Percentiles rank a stretch among this genome's conserved stretches.
phyloP scores from a whole-genome alignment of 805 yeast genomes.

The Blastobotrys muscicola region DNA sequence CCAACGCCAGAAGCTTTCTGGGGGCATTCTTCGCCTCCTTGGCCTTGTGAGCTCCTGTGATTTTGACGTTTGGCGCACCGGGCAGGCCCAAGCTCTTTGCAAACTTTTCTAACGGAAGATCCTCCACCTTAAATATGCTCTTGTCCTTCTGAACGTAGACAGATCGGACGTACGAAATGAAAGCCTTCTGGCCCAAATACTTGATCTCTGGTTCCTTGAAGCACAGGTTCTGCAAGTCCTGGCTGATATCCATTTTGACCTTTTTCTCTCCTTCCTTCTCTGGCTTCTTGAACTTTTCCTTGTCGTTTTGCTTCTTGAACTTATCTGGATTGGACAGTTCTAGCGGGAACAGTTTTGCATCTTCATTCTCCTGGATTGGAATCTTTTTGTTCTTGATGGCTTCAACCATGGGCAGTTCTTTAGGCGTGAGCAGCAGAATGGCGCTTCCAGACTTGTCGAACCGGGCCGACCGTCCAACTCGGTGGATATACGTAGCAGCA shows the following conservation, averaged over 20 bases:
- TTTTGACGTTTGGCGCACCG: slow-evolving; percentile 88
- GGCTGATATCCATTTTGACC: slow-evolving; percentile 60
- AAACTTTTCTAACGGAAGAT: slow-evolving; percentile 69
- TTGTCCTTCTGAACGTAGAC: slow-evolving; percentile 81
- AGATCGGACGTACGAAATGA: slow-evolving; percentile 81
- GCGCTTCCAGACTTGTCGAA: slow-evolving; percentile 81
- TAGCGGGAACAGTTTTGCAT: too few relatives aligned
- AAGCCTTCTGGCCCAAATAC: slow-evolving; percentile 92
- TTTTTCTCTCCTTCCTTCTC: slow-evolving; percentile 63
- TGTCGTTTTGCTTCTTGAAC: slow-evolving; percentile 50
- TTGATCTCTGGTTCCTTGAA: slow-evolving; percentile 88
- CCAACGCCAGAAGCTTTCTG: slow-evolving; percentile 51
- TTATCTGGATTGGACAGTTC: too few relatives aligned
- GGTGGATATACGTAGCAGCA: slow-evolving; percentile 76
- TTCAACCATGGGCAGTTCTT: slow-evolving; percentile 69
- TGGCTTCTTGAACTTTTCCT: slow-evolving; percentile 58
- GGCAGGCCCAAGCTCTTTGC: slow-evolving; percentile 90
- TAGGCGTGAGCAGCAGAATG: slow-evolving; percentile 70
- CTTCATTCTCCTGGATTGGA: slow-evolving; percentile 37
- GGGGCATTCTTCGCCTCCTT: slow-evolving; percentile 61
- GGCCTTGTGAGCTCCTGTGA: slow-evolving; percentile 39
- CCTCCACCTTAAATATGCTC: slow-evolving; percentile 64
- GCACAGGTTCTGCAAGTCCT: slow-evolving; percentile 81
- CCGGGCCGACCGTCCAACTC: slow-evolving; percentile 87
- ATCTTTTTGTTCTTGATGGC: slow-evolving; percentile 55